Conservation (phyloP, 257 asterid species). For the Nyctanthes arbortristis region DNA sequence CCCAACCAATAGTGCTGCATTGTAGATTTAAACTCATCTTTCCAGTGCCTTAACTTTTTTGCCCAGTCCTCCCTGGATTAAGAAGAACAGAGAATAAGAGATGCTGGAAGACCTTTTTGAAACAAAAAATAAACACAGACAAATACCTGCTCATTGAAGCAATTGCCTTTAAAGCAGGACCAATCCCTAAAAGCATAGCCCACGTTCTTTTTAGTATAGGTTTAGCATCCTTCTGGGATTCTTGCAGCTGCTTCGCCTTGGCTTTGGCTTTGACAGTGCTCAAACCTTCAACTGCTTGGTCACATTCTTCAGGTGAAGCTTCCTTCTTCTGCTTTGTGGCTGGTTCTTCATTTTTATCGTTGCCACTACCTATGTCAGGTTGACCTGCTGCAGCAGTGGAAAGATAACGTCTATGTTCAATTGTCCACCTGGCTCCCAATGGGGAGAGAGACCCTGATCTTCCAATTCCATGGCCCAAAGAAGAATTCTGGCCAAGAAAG, state of each 20-base stretch:
- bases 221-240: constrained; percentile 56
- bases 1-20: constrained; percentile 98
- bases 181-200: constrained; percentile 85
- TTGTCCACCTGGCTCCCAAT: constrained; percentile 51
- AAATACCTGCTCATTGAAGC: constrained; percentile 96
- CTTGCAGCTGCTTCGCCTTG: constrained; percentile 83
- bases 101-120: not conserved
- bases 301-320: constrained; percentile 98
- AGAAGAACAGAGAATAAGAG: constrained; percentile 22
- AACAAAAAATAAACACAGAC: constrained; percentile 22
- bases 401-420: constrained; percentile 44
- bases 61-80: constrained; percentile 82
- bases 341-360: constrained; percentile 58
- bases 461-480: constrained; percentile 36
- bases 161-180: constrained; percentile 86
- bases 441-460: constrained; percentile 35
- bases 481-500: constrained; percentile 28
- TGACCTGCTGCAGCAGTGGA: constrained; percentile 72
- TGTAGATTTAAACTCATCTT: constrained; percentile 77
- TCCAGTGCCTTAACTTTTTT: constrained; percentile 63
- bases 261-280: constrained; percentile 90
- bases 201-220: constrained; percentile 65
- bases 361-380: constrained; percentile 48
- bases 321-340: constrained; percentile 72
- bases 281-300: constrained; percentile 95